These are phyloP conservation scores for Aspergillus intermedius DNA, from an alignment of 2,329 filamentous ascomycete species.

Conservation along the genomic window DNA sequence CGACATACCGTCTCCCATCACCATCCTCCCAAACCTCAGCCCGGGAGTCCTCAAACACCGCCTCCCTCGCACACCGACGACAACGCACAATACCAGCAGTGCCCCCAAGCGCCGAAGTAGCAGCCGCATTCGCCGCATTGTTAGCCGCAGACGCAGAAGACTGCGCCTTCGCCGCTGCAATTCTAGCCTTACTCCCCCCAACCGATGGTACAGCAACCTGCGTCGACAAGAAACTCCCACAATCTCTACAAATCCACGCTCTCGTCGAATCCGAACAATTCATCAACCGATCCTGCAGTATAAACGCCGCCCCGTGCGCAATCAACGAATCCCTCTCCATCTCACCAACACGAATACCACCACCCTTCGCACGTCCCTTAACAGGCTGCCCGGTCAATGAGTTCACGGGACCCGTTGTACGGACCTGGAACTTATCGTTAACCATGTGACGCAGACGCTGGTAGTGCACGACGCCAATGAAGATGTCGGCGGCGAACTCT, in stretches of 20 bases:
- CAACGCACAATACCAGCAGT: conserved; percentile 62
- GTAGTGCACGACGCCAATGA: conserved; percentile 95
- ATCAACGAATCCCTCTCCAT: conserved; percentile 97
- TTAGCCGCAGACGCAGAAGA: conserved; percentile 23
- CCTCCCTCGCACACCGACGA: conserved; percentile 66
- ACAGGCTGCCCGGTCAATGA: conserved; percentile 90
- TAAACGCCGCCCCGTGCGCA: conserved; percentile 88
- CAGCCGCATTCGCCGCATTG: conserved; percentile 24
- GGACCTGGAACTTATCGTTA: conserved; percentile 98
- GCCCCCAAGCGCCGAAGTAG: conserved; percentile 45
- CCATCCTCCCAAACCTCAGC: conserved; percentile 83
- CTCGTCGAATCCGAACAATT: conserved; percentile 94
- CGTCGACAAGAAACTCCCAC: conserved; percentile 84
- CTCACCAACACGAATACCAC: conserved; percentile 97
- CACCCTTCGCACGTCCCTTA: conserved; percentile 91
- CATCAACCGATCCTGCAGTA: conserved; percentile 89
- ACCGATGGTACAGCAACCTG: conserved; percentile 47
- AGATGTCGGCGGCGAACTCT: conserved; percentile 91
- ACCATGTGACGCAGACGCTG: conserved; percentile 98
- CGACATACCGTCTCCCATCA: conserved; percentile 72
- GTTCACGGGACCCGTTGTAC: conserved; percentile 89
- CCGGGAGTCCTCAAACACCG: conserved; percentile 58
- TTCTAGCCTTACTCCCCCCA: conserved; percentile 21
- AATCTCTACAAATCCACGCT: conserved; percentile 81
- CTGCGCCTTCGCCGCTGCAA: conserved; percentile 23